Conservation (phyloP, 2,329 filamentous ascomycete species). For the Chrysosporium queenslandicum region DNA sequence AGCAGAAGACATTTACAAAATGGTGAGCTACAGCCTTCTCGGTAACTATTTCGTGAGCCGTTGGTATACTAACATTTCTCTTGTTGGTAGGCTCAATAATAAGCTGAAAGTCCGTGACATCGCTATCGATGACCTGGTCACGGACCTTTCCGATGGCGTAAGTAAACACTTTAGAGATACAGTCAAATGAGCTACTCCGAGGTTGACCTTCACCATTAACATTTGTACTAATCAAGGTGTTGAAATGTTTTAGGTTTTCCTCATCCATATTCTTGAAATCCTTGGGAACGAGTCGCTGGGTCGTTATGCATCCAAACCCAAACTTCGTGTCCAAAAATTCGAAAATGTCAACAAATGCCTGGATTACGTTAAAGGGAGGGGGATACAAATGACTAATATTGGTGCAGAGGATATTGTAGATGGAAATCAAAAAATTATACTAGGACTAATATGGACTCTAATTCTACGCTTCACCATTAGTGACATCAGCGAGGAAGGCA, state of each 20-base stretch:
- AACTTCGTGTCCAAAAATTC: constrained; percentile 90
- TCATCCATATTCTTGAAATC: constrained; percentile 95
- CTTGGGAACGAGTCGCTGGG: constrained; percentile 89
- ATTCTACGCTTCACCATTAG: constrained; percentile 97
- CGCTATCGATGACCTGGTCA: constrained; percentile 75
- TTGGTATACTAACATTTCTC: neutral
- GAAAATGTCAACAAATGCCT: constrained; percentile 96
- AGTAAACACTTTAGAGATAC: constrained; percentile 35
- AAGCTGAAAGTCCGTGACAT: constrained; percentile 73
- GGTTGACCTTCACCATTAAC: too few relatives aligned
- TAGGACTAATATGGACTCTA: constrained; percentile 94
- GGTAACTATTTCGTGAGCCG: neutral
- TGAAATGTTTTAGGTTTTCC: constrained; percentile 55
- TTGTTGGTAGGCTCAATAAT: constrained; percentile 68
- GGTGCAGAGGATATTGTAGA: constrained; percentile 97
- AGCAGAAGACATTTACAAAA: constrained; percentile 99
- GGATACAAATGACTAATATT: constrained; percentile 97
- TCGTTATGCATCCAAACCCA: constrained; percentile 91
- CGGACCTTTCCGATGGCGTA: constrained; percentile 88
- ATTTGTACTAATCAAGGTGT: neutral
- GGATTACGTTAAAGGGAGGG: constrained; percentile 79
- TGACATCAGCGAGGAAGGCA: constrained; percentile 95
- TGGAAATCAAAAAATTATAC: constrained; percentile 92
- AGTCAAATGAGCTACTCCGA: too few relatives aligned
- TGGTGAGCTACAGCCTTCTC: too few relatives aligned